These are phyloP conservation scores for Plectranthus barbatus DNA, from an alignment of 257 asterid genomes.

Conservation along the genomic window DNA sequence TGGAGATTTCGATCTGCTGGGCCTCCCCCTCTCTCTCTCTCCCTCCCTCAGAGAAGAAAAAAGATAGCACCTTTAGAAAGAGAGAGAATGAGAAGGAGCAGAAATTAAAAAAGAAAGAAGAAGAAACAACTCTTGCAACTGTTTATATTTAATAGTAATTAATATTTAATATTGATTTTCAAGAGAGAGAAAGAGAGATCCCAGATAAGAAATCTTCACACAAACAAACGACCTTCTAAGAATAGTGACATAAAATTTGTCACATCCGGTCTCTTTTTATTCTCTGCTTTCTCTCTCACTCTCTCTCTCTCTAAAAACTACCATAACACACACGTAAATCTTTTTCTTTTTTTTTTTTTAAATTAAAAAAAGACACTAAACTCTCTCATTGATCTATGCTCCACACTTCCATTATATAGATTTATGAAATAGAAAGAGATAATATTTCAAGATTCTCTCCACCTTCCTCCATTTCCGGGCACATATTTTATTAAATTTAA, in stretches of 20 bases:
- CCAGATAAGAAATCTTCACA: constrained; percentile 88
- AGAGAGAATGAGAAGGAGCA: constrained; percentile 23
- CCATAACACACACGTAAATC: background rate
- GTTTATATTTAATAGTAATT: constrained; percentile 18
- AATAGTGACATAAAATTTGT: constrained; percentile 87
- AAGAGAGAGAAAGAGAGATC: constrained; percentile 47
- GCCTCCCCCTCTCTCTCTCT: too few relatives aligned
- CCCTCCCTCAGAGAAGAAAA: constrained; percentile 13
- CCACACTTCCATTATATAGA: too few relatives aligned
- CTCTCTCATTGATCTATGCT: too few relatives aligned
- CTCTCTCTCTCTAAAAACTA: constrained; percentile 8
- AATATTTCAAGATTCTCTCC: constrained; percentile 52
- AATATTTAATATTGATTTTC: constrained; percentile 13
- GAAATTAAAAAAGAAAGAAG: background rate
- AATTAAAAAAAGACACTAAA: too few relatives aligned
- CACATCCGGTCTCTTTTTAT: constrained; percentile 83
- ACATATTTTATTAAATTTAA: constrained; percentile 28
- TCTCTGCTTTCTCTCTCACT: constrained; percentile 22
- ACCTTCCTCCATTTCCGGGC: constrained; percentile 32
- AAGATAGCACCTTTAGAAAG: constrained; percentile 38
- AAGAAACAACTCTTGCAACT: constrained; percentile 20
- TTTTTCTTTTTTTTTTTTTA: too few relatives aligned
- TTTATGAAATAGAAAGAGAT: constrained; percentile 26
- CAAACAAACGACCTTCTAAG: constrained; percentile 79
- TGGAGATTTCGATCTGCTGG: constrained; percentile 92